Conservation (phyloP, 768 basidiomycete species). For the Sarcomyxa edulis region DNA sequence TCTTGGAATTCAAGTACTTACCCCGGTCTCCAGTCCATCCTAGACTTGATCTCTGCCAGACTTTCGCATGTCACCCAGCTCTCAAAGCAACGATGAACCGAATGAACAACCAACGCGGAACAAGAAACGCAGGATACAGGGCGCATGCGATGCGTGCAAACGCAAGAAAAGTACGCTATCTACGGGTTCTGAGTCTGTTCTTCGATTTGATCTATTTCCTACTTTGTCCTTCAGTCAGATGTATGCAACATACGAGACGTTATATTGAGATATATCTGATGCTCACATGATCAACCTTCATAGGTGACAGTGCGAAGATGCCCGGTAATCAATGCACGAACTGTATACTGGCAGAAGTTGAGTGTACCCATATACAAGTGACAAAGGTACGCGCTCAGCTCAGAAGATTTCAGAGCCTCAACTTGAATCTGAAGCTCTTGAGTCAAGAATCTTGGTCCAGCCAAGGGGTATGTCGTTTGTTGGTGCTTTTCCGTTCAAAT, state of each 20-base stretch:
- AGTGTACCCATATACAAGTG: slow-evolving; percentile 67
- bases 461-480: slow-evolving; percentile 44
- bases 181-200: neutral
- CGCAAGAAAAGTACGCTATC: slow-evolving; percentile 69
- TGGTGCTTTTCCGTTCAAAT: neutral
- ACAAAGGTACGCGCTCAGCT: slow-evolving; percentile 46
- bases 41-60: too few relatives aligned
- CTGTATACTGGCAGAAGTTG: slow-evolving; percentile 55
- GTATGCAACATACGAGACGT: slow-evolving; percentile 28
- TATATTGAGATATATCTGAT: neutral
- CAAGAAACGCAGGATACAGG: slow-evolving; percentile 70
- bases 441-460: slow-evolving; percentile 52
- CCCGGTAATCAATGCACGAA: slow-evolving; percentile 63
- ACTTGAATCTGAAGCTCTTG: slow-evolving; percentile 3
- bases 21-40: too few relatives aligned
- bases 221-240: slow-evolving; percentile 45
- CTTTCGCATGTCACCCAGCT: too few relatives aligned
- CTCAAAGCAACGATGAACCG: too few relatives aligned
- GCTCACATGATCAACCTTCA: neutral
- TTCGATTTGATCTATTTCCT: slow-evolving; percentile 3
- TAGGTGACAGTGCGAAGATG: slow-evolving; percentile 72
- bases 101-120: too few relatives aligned
- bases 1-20: too few relatives aligned
- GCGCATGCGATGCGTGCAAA: slow-evolving; percentile 80
- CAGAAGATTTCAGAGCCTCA: neutral